Percentiles rank a stretch among this genome's conserved stretches.
Conservation (phyloP, 2,329 filamentous ascomycete genomes). For the Emergomyces africanus region DNA sequence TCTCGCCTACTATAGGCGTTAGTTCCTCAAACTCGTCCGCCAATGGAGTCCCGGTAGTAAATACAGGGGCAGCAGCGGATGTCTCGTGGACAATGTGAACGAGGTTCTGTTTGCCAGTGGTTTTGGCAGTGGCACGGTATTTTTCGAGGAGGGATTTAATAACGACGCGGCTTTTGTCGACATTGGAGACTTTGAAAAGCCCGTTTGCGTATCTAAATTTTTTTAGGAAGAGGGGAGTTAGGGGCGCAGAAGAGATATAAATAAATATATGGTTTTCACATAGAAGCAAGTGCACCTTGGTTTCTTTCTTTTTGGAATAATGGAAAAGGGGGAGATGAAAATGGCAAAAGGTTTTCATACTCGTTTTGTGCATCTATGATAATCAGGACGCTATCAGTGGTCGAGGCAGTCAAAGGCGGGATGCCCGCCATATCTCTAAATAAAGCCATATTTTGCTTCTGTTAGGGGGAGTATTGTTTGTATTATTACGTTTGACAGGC, state of each 20-base stretch:
- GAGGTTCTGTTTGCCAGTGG: conserved; percentile 32
- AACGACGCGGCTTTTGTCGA: conserved; percentile 40
- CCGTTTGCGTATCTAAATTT: conserved; percentile 37
- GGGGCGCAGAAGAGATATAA: background rate
- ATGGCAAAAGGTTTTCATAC: conserved; percentile 29
- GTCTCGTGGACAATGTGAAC: conserved; percentile 50
- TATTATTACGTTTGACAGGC: background rate
- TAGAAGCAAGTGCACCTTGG: background rate
- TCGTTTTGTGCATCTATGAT: conserved; percentile 64
- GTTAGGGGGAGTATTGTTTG: background rate
- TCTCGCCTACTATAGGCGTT: conserved; percentile 41
- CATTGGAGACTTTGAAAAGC: conserved; percentile 43
- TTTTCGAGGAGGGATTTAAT: conserved; percentile 46
- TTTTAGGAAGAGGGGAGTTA: too few relatives aligned
- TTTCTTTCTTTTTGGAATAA: background rate
- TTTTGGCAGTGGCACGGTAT: conserved; percentile 42
- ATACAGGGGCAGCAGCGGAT: conserved; percentile 50
- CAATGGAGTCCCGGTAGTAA: conserved; percentile 49
- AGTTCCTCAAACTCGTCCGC: conserved; percentile 51
- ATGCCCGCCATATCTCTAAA: conserved; percentile 45
- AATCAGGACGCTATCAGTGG: conserved; percentile 47
- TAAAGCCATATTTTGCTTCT: conserved; percentile 4
- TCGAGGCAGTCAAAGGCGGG: conserved; percentile 42
- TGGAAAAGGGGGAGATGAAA: background rate
- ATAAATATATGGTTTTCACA: background rate